Evolutionary conservation across 2,329 filamentous ascomycete species (phyloP).

Genomic region (Claviceps sp.): DNA sequence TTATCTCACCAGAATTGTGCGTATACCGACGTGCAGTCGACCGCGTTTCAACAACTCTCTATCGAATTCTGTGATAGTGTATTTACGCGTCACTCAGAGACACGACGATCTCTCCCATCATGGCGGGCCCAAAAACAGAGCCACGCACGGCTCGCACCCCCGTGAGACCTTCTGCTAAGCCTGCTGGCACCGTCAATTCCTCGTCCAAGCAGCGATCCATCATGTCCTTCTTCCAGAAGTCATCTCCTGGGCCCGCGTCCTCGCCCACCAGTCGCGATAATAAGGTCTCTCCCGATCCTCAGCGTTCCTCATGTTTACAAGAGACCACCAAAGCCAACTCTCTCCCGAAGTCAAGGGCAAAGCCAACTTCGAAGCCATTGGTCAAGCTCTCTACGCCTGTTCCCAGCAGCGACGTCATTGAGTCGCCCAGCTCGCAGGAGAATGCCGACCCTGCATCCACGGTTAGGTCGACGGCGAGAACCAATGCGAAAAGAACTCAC

Average conservation of each 20-base stretch:
- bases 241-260: conserved; percentile 20
- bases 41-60: background rate
- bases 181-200: conserved; percentile 12
- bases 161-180: conserved; percentile 2
- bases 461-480: conserved; percentile 31
- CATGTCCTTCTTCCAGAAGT: conserved; percentile 31
- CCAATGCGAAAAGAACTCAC: conserved; percentile 15
- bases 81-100: background rate
- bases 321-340: conserved; percentile 29
- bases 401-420: conserved; percentile 65
- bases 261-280: conserved; percentile 20
- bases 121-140: conserved; percentile 4
- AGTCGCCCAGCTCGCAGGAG: conserved; percentile 55
- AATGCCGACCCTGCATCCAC: conserved; percentile 37
- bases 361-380: conserved; percentile 28
- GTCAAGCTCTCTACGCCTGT: conserved; percentile 48
- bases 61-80: background rate
- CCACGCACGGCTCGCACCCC: conserved; percentile 4
- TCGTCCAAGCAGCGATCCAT: conserved; percentile 29
- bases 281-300: conserved; percentile 20
- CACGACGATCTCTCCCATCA: background rate
- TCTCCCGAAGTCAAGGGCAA: conserved; percentile 18
- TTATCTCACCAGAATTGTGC: background rate
- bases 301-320: conserved; percentile 22
- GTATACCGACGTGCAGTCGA: background rate